Percentiles rank a stretch among this genome's conserved stretches.
These are phyloP conservation scores for Galerina sulciceps DNA, from an alignment of 768 basidiomycete species.

Conservation along the genomic window DNA sequence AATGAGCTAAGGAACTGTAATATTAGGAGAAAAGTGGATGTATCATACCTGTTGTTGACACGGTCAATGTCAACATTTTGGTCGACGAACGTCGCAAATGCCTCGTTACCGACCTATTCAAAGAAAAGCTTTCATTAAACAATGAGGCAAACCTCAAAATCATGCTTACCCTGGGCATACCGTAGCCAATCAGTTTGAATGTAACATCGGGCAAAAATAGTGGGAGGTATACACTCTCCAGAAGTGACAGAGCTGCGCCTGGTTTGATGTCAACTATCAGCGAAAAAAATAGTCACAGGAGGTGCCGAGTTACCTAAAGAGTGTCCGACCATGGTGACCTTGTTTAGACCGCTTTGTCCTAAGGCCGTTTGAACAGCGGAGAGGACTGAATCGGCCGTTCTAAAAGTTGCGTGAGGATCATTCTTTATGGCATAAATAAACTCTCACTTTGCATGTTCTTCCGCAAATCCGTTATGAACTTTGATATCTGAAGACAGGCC, in stretches of 20 bases:
- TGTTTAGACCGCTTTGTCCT: conserved; percentile 31
- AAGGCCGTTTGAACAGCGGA: conserved; percentile 43
- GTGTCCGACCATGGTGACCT: conserved; percentile 48
- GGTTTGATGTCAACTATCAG: conserved; percentile 8
- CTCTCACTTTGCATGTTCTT: conserved; percentile 44
- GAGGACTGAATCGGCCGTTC: conserved; percentile 43
- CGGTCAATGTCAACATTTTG: conserved; percentile 47
- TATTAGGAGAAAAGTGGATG: background rate
- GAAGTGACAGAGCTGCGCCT: conserved; percentile 44
- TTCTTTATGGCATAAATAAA: background rate
- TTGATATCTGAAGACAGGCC: conserved; percentile 41
- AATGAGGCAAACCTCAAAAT: conserved; percentile 10
- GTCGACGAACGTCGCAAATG: conserved; percentile 62
- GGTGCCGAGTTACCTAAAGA: conserved; percentile 36
- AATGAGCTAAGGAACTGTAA: background rate
- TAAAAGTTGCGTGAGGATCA: conserved; percentile 17
- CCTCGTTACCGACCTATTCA: conserved; percentile 46
- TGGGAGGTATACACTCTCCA: conserved; percentile 58
- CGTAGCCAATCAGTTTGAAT: conserved; percentile 43
- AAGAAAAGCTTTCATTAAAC: background rate
- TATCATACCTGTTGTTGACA: conserved; percentile 51
- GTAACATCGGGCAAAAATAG: conserved; percentile 47
- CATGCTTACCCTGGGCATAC: conserved; percentile 42
- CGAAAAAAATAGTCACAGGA: background rate
- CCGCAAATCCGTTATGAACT: conserved; percentile 48